Base-by-base conservation (phyloP, 441 rosid genomes). In the Erysimum pusillum region DNA sequence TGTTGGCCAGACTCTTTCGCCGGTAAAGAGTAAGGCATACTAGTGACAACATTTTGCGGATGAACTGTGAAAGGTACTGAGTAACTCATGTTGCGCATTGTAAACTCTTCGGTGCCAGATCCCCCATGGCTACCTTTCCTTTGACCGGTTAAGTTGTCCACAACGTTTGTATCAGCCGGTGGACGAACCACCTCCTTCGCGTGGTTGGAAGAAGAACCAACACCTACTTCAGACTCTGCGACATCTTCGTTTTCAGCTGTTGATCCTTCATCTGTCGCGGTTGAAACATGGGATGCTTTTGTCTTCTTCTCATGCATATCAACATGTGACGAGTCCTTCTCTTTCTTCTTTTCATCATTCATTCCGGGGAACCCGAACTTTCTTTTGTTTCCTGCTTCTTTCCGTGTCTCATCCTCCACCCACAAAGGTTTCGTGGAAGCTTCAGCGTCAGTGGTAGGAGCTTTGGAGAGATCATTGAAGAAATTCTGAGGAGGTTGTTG, bases 191-290 rank as follows among this genome's bases (percentile, higher is more conserved):
- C 74, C 63, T 90, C 91, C 82, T 85, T 94, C 68, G 88, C 60
- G 63, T 83, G 81, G 79, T 88, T 82, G 42, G 92, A 88, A 56
- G 89, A 86, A 36, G 93, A 91, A 81, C 90, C 96, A 15, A 88
- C 98, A 48, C 87, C 98, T 35, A 86, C 90, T 82, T 90, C 98
- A 69, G 97, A 95, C 78, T 93, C 99, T 1, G 97, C 98, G 72
- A 93, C 94, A 72, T 90, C 97, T 87, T 95, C 99, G 71, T 93
- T 90, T 73, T 93, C 97, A 70, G 96, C 96, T 59, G 92, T 86
- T 45, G 95, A 91, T 64, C 91, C 96, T 73, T 93, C 96, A 52
- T 87, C 95, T 12, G 95, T 84, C 1, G 91, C 86, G 34, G 82
- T 78, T 58, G 95, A 91, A 72, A 95, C 84, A 78, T 85, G 90